phyloP scores from a whole-genome alignment of 345 rosid genomes.

The Camelina hispida region DNA sequence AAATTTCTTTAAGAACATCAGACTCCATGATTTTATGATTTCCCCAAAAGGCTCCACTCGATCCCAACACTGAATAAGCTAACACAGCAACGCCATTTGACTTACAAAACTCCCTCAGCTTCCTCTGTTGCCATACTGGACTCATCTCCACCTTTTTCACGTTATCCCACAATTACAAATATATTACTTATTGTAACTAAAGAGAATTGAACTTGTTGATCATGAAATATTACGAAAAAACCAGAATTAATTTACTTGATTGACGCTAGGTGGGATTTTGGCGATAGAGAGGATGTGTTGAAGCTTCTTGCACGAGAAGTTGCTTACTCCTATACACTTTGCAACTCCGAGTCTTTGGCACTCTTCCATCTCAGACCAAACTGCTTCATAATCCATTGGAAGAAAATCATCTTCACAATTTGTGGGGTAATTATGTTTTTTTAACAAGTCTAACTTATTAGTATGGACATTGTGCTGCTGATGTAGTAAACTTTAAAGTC shows the following conservation, averaged over 20 bases:
- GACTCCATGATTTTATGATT: constrained; percentile 66
- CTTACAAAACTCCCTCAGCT: constrained; percentile 64
- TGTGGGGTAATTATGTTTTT: too few relatives aligned
- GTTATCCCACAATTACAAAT: constrained; percentile 2
- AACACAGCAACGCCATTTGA: constrained; percentile 55
- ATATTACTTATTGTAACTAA: too few relatives aligned
- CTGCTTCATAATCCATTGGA: constrained; percentile 62
- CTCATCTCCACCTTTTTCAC: constrained; percentile 75
- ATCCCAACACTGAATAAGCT: constrained; percentile 72
- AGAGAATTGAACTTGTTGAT: too few relatives aligned
- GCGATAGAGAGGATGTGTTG: constrained; percentile 62
- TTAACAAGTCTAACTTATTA: too few relatives aligned
- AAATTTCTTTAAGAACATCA: constrained; percentile 66
- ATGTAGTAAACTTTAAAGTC: too few relatives aligned
- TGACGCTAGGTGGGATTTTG: constrained; percentile 72
- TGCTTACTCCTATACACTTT: constrained; percentile 81
- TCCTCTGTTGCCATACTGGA: constrained; percentile 85
- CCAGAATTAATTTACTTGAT: constrained; percentile 82
- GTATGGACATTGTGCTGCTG: too few relatives aligned
- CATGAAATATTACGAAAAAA: too few relatives aligned
- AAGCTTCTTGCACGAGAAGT: constrained; percentile 77
- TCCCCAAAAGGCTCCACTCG: constrained; percentile 72
- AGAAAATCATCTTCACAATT: constrained; percentile 54
- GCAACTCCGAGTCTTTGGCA: constrained; percentile 70
- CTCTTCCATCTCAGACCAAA: constrained; percentile 85